Percentiles rank a stretch among this genome's conserved stretches.
These are phyloP conservation scores for Hymenoscyphus fructigenus DNA, from an alignment of 2,329 filamentous ascomycete genomes.

Conservation along the genomic window DNA sequence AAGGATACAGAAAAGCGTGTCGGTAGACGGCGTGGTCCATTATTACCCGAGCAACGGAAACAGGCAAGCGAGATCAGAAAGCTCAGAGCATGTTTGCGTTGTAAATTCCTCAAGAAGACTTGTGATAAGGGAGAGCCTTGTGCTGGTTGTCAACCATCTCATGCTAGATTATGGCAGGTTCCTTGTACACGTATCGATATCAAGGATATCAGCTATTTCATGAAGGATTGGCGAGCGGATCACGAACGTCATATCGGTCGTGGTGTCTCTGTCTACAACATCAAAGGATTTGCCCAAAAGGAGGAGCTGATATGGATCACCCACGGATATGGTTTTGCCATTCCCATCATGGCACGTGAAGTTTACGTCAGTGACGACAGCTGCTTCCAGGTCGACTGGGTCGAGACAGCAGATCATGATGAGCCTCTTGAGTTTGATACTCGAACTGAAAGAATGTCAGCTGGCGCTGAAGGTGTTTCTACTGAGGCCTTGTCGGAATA, in stretches of 20 bases:
- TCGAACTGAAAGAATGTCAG: slow-evolving; percentile 83
- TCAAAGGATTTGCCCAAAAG: slow-evolving; percentile 76
- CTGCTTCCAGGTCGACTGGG: slow-evolving; percentile 93
- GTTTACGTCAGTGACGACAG: slow-evolving; percentile 89
- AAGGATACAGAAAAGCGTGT: slow-evolving; percentile 90
- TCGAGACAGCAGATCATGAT: slow-evolving; percentile 70
- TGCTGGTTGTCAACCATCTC: slow-evolving; percentile 90
- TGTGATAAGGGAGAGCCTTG: slow-evolving; percentile 98
- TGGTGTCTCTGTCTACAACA: slow-evolving; percentile 89
- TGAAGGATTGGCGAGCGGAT: slow-evolving; percentile 99
- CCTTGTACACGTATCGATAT: slow-evolving; percentile 98
- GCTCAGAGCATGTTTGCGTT: slow-evolving; percentile 86
- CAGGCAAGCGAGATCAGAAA: slow-evolving; percentile 97
- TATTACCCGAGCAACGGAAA: slow-evolving; percentile 90
- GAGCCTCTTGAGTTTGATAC: slow-evolving; percentile 80
- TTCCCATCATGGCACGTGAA: slow-evolving; percentile 91
- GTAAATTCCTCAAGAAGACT: slow-evolving; percentile 99
- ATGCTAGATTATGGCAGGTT: slow-evolving; percentile 94
- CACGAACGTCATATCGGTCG: slow-evolving; percentile 87
- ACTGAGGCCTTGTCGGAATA: slow-evolving; percentile 82
- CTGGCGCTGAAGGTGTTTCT: slow-evolving; percentile 85
- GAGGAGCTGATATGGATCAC: slow-evolving; percentile 84
- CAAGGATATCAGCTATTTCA: slow-evolving; percentile 97
- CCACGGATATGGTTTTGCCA: slow-evolving; percentile 89
- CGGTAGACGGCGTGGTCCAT: slow-evolving; percentile 82